phyloP scores from a whole-genome alignment of 1,139 yeast genomes.

The Sugiyamaella novakii region DNA sequence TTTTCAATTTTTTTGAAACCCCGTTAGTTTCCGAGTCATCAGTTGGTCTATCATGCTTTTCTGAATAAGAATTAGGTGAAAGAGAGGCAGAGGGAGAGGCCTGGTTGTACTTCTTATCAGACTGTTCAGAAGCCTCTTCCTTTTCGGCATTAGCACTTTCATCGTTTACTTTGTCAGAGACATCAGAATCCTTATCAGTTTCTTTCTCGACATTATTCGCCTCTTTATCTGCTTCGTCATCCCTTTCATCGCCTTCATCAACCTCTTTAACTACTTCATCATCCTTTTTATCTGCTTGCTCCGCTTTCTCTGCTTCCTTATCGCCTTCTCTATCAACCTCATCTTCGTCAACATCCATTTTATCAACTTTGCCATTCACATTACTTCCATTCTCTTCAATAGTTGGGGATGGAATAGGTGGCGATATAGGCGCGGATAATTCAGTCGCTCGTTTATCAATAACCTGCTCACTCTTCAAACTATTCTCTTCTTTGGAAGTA shows the following conservation, averaged over 20 bases:
- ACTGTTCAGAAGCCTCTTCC: too few relatives aligned
- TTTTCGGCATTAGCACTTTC: too few relatives aligned
- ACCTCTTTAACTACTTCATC: neutral
- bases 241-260: neutral
- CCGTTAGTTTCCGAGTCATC: slow-evolving; percentile 12
- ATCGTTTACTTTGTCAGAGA: neutral
- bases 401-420: slow-evolving; percentile 30
- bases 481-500: slow-evolving; percentile 7
- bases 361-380: slow-evolving; percentile 4
- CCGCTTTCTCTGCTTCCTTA: neutral
- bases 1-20: slow-evolving; percentile 14
- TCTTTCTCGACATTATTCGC: neutral
- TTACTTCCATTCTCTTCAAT: slow-evolving; percentile 9
- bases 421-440: slow-evolving; percentile 28
- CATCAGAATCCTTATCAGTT: neutral
- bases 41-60: slow-evolving; percentile 11
- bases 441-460: slow-evolving; percentile 16
- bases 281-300: neutral
- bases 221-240: neutral
- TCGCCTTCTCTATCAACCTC: neutral
- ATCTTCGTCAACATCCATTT: slow-evolving; percentile 4
- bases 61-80: neutral
- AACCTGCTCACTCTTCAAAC: slow-evolving; percentile 4
- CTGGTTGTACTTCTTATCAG: too few relatives aligned
- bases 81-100: neutral